Base-by-base conservation (phyloP, 2,329 filamentous ascomycete genomes). In the Colletotrichum sp. region DNA sequence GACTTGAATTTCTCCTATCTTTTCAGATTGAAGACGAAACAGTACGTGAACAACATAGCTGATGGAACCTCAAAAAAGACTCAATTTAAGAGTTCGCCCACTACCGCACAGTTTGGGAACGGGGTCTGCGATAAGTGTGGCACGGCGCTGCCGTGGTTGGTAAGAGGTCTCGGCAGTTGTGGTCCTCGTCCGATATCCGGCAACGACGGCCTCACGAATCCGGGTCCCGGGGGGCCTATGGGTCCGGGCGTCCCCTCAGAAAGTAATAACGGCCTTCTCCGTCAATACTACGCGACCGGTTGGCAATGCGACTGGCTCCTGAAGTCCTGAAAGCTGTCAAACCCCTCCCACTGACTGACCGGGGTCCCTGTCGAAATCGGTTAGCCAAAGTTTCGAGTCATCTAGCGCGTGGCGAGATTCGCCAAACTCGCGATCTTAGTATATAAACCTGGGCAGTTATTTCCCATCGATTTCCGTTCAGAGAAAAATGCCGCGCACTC, bases 291-390 rank as follows among this genome's bases (percentile, higher is more conserved):
- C 36, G 18, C 28, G 65, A 36, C n/a, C 30, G 71, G 26, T 30
- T 28, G 13, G 36, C 65, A 73, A 55, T 63, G 65, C 71, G 71
- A 73, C 39, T 70, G 65, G 71, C 39, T 63, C 71, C 65, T 48
- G 39, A 1, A 48, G 39, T 48, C 36, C 16, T 48, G 28, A 61
- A 52, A 28, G 64, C 64, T 52, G 55, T 69, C 34, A 63, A 15
- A 21, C 43, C 60, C 16, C 36, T 73, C 21, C 65, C 71, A 28
- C 13, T 30, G 55, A 32, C 26, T 36, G 65, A 61, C 71, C 10
- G 39, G 71, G 71, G 65, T 5, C 24, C 55, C 65, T 66, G 30
- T 64, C 26, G 16, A 26, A 68, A 18, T 32, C 32, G 32, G 21
- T 21, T 52, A 52, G 43, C 18, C 32, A 66, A 34, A 55, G 69